Base-by-base conservation (phyloP, 1,284 basidiomycete species). In the Naganishia sp. region DNA sequence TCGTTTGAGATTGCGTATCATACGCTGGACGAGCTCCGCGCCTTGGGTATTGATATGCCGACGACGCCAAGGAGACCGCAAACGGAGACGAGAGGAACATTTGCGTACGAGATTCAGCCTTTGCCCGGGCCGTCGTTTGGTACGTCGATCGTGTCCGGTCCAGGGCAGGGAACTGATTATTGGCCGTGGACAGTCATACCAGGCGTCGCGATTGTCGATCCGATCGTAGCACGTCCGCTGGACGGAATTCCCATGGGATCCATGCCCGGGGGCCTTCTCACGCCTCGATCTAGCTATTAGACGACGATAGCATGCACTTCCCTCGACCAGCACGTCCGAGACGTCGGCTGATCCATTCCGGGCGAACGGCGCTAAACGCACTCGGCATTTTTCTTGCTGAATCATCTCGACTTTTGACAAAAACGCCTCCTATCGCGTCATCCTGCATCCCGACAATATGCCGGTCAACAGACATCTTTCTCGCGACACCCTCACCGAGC, bases 1-100 rank as follows among this genome's bases (percentile, higher is more conserved):
- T 39, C 33, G 18, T 55, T 55, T 21, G 53, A 55, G 36, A 55
- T 55, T 55, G 53, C 33, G 53, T 55, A 55, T 21, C 53, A 36
- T n/a, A 39, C 53, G 33, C n/a, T 4, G 6, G 53, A 42, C 16
- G 53, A 55, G 53, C 21, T 55, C 36, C 13, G 18, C 6, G 36
- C 53, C n/a, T 21, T 55, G 53, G 53, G 53, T 31, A 55, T 55
- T 31, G 53, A 16, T 39, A 7, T 39, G 6, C 36, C 36, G 36
- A 39, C 1, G 36, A 10, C 36, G 10, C 7, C 10, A 7, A 39
- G 4, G 36, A 39, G 36, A 39, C 36, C 2, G 6, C 36, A 39
- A 9, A 39, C 36, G 6, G 36, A 13, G 2, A 39, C 36, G 36
- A 13, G 13, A 39, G 10, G 10, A 13, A 39, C 36, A 10, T 39